Conservation (phyloP, 495 filamentous ascomycete genomes). For the Penicillium desertorum region DNA sequence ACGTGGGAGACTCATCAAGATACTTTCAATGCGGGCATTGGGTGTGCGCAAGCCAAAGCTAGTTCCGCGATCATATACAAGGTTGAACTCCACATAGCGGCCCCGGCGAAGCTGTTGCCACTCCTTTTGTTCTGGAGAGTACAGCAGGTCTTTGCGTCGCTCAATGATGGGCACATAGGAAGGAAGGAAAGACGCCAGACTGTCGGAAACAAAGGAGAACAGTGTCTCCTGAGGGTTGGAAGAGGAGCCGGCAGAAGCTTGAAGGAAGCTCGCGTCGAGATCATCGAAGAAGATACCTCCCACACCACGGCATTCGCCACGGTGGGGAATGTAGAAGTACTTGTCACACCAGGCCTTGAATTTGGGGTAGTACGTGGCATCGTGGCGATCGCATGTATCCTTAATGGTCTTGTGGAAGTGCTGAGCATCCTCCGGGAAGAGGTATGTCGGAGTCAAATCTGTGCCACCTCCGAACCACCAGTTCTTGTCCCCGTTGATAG, state of each 20-base stretch:
- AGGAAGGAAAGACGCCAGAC: constrained; percentile 82
- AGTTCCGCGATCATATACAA: constrained; percentile 95
- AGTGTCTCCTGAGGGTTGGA: constrained; percentile 86
- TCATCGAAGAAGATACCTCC: constrained; percentile 99
- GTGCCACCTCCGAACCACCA: constrained; percentile 99
- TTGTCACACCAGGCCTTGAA: constrained; percentile 99
- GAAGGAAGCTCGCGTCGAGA: constrained; percentile 66
- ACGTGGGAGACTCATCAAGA: constrained; percentile 92
- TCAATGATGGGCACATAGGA: constrained; percentile 88
- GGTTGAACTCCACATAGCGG: constrained; percentile 96
- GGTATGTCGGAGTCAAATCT: constrained; percentile 89
- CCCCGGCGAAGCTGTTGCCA: constrained; percentile 96
- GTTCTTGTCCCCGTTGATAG: constrained; percentile 66
- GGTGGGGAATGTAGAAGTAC: constrained; percentile 93
- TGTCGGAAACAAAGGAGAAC: constrained; percentile 87
- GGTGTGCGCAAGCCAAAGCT: constrained; percentile 93
- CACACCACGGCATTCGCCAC: constrained; percentile 81
- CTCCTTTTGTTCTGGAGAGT: constrained; percentile 76
- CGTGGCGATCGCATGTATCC: constrained; percentile 88
- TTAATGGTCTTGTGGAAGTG: constrained; percentile 96
- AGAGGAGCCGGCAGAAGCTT: constrained; percentile 45
- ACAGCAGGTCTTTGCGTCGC: constrained; percentile 87
- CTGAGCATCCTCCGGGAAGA: constrained; percentile 94
- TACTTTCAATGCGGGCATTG: constrained; percentile 88
- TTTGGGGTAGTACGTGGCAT: constrained; percentile 85